Evolutionary conservation across 495 filamentous ascomycete species (phyloP), one percentile per base, ranked within the genome.

Genomic region (Xylaria longipes): DNA sequence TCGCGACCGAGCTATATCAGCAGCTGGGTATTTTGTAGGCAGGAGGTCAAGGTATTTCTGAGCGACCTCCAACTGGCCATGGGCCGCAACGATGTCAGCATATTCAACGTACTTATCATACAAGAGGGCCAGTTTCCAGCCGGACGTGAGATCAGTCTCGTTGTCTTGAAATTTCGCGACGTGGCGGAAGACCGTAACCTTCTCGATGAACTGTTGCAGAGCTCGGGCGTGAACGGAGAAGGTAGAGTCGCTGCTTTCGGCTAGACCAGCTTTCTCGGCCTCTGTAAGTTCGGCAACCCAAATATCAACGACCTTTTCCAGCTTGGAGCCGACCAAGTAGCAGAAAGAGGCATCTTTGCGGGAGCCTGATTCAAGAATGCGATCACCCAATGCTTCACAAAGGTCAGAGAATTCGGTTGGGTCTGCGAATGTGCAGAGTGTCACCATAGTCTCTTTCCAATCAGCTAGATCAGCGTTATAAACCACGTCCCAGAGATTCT

Each of bases 101-200:
- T 98, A 99, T 83, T 99, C 95, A 27, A 90, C 91, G 76, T 99
- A 99, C 82, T 97, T 97, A 77, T 94, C 92, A 78, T 99, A 99
- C 48, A 99, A 86, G 1, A 89, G 84, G 54, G 87, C 87, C 57
- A 99, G 90, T 82, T 97, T 97, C 97, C 97, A 99, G 65, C 90
- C 94, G 0, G 90, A 89, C 45, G 89, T 86, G 70, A 89, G 80
- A 63, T 83, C 83, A 69, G 86, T 88, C 71, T 98, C 94, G 7
- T 84, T 84, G 77, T 99, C 96, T 72, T 91, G 80, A 82, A 97
- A 99, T 74, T 95, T 95, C 65, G 93, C 94, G 54, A 96, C 95
- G 75, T 97, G 88, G 63, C 96, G 92, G 89, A 99, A 98, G 50
- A 99, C 90, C 2, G 94, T 97, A 62, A 99, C 96, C 84, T 98